These are phyloP conservation scores for Nakaseomyces sp. DNA, from an alignment of 1,139 yeast species.

Conservation along the genomic window DNA sequence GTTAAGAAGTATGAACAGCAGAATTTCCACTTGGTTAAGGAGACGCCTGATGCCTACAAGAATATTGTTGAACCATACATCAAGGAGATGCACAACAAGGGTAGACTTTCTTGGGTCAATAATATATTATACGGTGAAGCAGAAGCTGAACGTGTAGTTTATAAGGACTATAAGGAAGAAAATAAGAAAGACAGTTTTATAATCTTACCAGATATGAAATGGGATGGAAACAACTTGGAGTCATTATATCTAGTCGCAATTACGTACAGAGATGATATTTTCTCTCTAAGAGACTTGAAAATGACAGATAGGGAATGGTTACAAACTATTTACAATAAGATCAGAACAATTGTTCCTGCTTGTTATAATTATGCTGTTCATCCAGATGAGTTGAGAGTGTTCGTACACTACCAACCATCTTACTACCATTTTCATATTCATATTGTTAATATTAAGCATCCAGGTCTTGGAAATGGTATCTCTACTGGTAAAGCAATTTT, in stretches of 20 bases:
- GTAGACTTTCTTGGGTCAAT: constrained; percentile 77
- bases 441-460: constrained; percentile 63
- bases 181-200: constrained; percentile 51
- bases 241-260: constrained; percentile 72
- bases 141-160: constrained; percentile 65
- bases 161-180: constrained; percentile 23
- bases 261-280: constrained; percentile 58
- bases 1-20: constrained; percentile 64
- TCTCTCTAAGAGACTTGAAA: constrained; percentile 67
- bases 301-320: constrained; percentile 52
- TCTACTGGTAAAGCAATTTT: constrained; percentile 75
- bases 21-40: constrained; percentile 50
- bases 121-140: constrained; percentile 76
- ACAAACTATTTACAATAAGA: constrained; percentile 36
- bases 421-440: constrained; percentile 94
- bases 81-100: constrained; percentile 60
- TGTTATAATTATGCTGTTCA: constrained; percentile 34
- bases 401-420: constrained; percentile 89
- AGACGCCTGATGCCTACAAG: constrained; percentile 71
- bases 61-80: constrained; percentile 66
- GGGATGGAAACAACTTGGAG: constrained; percentile 73
- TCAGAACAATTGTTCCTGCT: constrained; percentile 41
- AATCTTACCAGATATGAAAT: constrained; percentile 76
- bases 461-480: constrained; percentile 66
- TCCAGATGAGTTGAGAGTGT: constrained; percentile 49